Percentiles rank a stretch among this genome's conserved stretches.
Evolutionary conservation across 805 yeast species (phyloP).

Genomic region (Priceomyces castillae): DNA sequence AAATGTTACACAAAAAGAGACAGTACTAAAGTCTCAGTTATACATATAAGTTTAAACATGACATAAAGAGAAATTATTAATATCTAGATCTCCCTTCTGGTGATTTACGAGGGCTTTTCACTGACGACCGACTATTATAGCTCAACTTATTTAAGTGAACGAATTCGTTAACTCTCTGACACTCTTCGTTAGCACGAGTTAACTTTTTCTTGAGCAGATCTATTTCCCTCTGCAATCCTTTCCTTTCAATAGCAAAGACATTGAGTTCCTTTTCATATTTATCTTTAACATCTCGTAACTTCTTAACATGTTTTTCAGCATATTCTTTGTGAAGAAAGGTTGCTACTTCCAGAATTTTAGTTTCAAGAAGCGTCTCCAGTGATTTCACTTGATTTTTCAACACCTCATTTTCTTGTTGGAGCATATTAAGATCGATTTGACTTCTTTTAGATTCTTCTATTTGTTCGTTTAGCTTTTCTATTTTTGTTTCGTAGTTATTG

Average conservation of each 20-base stretch:
- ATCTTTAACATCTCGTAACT: slow-evolving; percentile 54
- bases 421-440: slow-evolving; percentile 6
- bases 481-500: slow-evolving; percentile 15
- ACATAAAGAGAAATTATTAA: background rate
- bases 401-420: slow-evolving; percentile 11
- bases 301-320: slow-evolving; percentile 72
- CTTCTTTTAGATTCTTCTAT: slow-evolving; percentile 5
- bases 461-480: slow-evolving; percentile 11
- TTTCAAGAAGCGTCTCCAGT: slow-evolving; percentile 45
- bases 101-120: slow-evolving; percentile 12
- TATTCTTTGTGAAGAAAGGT: slow-evolving; percentile 71
- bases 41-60: background rate
- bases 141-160: slow-evolving; percentile 49
- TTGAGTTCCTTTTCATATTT: slow-evolving; percentile 33
- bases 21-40: no score
- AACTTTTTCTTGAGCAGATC: slow-evolving; percentile 43
- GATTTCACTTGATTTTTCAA: slow-evolving; percentile 8
- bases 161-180: slow-evolving; percentile 37
- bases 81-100: slow-evolving; percentile 1
- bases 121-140: slow-evolving; percentile 19
- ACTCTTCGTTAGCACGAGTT: slow-evolving; percentile 37
- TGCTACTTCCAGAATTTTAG: slow-evolving; percentile 59
- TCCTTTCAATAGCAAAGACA: slow-evolving; percentile 43
- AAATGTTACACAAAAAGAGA: slow-evolving; percentile 6
- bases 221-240: slow-evolving; percentile 48